Base-by-base conservation (phyloP, 1,284 basidiomycete species). In the Microbotryum saponariae region DNA sequence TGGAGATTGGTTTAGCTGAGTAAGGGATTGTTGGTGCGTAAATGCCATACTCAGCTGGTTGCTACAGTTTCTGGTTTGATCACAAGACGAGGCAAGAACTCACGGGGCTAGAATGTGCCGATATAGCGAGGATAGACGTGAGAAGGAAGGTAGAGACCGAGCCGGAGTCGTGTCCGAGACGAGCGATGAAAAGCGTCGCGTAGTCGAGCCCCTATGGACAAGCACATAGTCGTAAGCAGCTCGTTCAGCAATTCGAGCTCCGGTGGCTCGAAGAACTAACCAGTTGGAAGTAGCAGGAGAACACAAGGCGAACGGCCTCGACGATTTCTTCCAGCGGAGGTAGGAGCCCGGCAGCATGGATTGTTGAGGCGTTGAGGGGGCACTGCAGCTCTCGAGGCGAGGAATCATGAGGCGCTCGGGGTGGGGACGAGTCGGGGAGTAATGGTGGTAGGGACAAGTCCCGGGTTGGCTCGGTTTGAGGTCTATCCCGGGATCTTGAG, bases 201-300 rank as follows among this genome's bases (percentile, higher is more conserved):
- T 12, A 14, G 37, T 37, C n/a, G 37, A 53, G 37, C 21, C 52
- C 52, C 52, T 53, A 42, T 7, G 8, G 44, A 16, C 6, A 42
- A 18, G 5, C 14, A 16, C 4, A 18, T 31, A 2, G 37, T 42
- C 37, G 37, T 42, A 10, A 44, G n/a, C 14, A 31, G 31, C 31
- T 31, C 9, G 31, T 31, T 31, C 31, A 31, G 31, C 31, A 10
- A 31, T 31, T 31, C 9, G 31, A 31, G 31, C 31, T 31, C 31
- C 31, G 37, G 4, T 4, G 3, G 23, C 21, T 12, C 2, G 27
- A 21, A 42, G n/a, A 4, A 16, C 52, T 8, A 21, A 53, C 52
- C 21, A 53, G 33, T 21, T 53, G 52, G 6, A 53, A 53, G 52
- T 53, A 53, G 14, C 37, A 53, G n/a, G 33, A 16, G 18, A 53